phyloP scores from a whole-genome alignment of 192 early-diverging fungal species.

The Phycomyces nitens region DNA sequence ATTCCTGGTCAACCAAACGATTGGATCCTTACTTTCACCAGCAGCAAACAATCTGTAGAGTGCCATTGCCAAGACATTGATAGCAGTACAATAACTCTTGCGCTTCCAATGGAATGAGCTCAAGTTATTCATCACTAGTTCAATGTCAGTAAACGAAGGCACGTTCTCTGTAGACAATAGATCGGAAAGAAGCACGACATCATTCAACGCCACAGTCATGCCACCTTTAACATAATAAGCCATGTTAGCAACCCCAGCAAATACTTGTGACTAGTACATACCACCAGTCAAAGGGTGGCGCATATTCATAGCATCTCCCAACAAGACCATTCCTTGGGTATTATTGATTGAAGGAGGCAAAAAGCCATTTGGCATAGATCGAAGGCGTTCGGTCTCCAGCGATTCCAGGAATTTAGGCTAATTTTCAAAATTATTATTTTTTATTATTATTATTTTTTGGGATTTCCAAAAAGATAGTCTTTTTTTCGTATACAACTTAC shows the following conservation, averaged over 20 bases:
- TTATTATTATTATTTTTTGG: no score
- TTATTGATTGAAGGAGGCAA: conserved; percentile 81
- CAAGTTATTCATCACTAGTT: conserved; percentile 52
- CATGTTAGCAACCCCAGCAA: background rate
- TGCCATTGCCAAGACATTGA: conserved; percentile 94
- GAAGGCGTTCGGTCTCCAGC: conserved; percentile 66
- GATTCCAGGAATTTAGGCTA: conserved; percentile 53
- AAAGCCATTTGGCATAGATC: conserved; percentile 88
- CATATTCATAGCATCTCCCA: conserved; percentile 97
- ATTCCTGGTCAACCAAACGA: no score
- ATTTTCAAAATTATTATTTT: conserved; percentile 5
- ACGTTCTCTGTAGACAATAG: conserved; percentile 48
- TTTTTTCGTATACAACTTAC: no score
- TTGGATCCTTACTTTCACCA: conserved; percentile 51
- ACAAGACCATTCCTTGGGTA: conserved; percentile 70
- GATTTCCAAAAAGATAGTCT: no score
- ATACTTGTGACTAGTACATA: conserved; percentile 6
- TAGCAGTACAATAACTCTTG: conserved; percentile 65
- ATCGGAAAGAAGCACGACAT: conserved; percentile 73
- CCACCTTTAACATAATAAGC: conserved; percentile 53
- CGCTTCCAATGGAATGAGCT: conserved; percentile 70
- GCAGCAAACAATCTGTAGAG: conserved; percentile 88
- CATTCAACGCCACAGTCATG: conserved; percentile 95
- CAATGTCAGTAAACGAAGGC: conserved; percentile 45
- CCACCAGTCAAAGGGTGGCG: conserved; percentile 92